Base-by-base conservation (phyloP, 768 basidiomycete species). In the Suillus sp. region DNA sequence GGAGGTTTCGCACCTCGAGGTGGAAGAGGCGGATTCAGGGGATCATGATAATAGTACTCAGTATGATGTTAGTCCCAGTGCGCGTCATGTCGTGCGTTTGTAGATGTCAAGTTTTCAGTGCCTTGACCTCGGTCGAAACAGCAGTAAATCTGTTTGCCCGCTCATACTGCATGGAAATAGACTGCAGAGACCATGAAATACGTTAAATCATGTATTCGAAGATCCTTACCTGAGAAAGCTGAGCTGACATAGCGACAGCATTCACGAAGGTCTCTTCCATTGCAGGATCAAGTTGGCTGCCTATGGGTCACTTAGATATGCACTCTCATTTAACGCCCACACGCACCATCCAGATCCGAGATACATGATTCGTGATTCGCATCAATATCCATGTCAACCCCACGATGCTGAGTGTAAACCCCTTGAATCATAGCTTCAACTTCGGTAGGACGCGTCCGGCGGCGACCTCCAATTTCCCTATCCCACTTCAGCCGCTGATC, bases 401-500 rank as follows among this genome's bases (percentile, higher is more conserved):
- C 68, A 6, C 69, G 71, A 65, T 81, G 79, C 55, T 73, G 73
- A 32, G 69, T 71, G 43, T 82, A 65, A 45, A 80, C 72, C 54
- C 83, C 77, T 42, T 70, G 66, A 61, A 86, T 69, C 37, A 80
- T 60, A 8, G 68, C 64, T 63, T 83, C 80, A 20, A 90, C 79
- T 62, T 86, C 81, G 22, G 67, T 70, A 0, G 93, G 94, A 47
- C 81, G 77, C 10, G 78, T 84, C 55, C 90, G 86, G 53, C 93
- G 83, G 62, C 84, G 84, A 56, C 84, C 83, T 27, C 89, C 88
- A 43, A 92, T 82, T 62, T 88, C 83, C 65, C 84, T 86, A 70
- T 93, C 87, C 86, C 86, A 92, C 66, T 88, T 83, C 59, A 93
- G 76, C 35, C 88, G 80, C 56, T 90, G 90, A 66, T 89, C 85